A percentile compares a stretch with the other conserved stretches of the same genome.
These are phyloP conservation scores for Biscutella laevigata DNA, from an alignment of 441 rosid species.

Conservation along the genomic window DNA sequence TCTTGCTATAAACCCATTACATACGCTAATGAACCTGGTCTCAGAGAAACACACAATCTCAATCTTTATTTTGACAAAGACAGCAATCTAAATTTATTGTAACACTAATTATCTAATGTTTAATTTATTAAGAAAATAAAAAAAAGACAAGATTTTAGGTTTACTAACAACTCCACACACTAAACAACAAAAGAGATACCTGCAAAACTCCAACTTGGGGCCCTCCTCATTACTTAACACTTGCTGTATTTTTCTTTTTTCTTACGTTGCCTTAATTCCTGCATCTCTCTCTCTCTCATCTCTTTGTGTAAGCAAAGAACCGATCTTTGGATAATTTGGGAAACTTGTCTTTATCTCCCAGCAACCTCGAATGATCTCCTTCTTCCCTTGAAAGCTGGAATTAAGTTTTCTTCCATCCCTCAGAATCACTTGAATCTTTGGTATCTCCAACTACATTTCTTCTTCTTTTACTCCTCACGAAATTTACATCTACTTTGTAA, in stretches of 20 bases:
- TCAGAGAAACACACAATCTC: too few relatives aligned
- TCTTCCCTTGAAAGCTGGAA: neutral
- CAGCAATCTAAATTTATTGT: neutral
- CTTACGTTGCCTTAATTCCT: neutral
- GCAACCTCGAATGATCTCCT: too few relatives aligned
- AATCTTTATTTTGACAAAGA: too few relatives aligned
- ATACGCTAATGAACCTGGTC: too few relatives aligned
- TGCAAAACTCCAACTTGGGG: constrained; percentile 25
- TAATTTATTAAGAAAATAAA: neutral
- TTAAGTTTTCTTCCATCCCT: neutral
- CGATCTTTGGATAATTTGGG: constrained; percentile 23
- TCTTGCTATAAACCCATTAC: too few relatives aligned
- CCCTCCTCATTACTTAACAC: constrained; percentile 23
- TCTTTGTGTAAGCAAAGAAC: constrained; percentile 23
- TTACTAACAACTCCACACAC: constrained; percentile 18
- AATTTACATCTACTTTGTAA: neutral
- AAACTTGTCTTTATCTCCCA: neutral
- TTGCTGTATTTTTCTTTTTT: neutral
- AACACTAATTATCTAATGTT: neutral
- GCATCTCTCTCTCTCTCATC: constrained; percentile 15
- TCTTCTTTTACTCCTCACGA: neutral
- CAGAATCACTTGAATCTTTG: constrained; percentile 12
- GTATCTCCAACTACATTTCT: constrained; percentile 7
- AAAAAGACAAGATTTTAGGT: constrained; percentile 18
- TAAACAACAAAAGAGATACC: constrained; percentile 21